phyloP scores from a whole-genome alignment of 345 rosid genomes.

The Melastoma malabathricum region DNA sequence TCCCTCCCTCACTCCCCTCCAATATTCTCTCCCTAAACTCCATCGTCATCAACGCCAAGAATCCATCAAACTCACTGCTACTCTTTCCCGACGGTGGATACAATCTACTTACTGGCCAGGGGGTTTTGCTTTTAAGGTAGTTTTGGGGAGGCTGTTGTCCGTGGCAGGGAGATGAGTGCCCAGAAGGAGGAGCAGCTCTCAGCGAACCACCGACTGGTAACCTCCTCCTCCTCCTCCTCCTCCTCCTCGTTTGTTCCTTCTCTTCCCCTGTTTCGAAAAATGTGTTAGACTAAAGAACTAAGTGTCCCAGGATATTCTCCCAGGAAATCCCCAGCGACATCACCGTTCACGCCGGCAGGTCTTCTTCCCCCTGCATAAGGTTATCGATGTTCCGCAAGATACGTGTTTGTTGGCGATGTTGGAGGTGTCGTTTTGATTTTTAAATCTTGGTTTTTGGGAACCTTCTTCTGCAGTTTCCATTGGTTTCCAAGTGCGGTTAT shows the following conservation, averaged over 20 bases:
- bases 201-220: slow-evolving; percentile 85
- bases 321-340: slow-evolving; percentile 96
- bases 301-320: slow-evolving; percentile 72
- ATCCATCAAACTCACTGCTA: too few species aligned
- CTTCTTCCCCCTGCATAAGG: slow-evolving; percentile 85
- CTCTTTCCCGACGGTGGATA: too few species aligned
- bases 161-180: slow-evolving; percentile 21
- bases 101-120: too few species aligned
- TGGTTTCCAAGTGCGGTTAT: slow-evolving; percentile 65
- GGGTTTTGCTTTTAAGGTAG: too few species aligned
- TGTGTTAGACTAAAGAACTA: background rate
- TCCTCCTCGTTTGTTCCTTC: background rate
- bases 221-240: background rate
- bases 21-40: too few species aligned
- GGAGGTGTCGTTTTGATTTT: too few species aligned
- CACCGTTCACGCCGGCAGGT: slow-evolving; percentile 53
- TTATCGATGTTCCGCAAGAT: background rate
- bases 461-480: slow-evolving; percentile 47
- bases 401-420: too few species aligned
- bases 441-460: too few species aligned
- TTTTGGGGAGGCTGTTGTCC: too few species aligned
- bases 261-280: too few species aligned
- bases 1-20: too few species aligned
- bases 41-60: too few species aligned
- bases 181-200: slow-evolving; percentile 73